A percentile compares a stretch with the other conserved stretches of the same genome.
phyloP scores from a whole-genome alignment of 2,329 filamentous ascomycete genomes.

The Aspergillus brunneoviolaceus region DNA sequence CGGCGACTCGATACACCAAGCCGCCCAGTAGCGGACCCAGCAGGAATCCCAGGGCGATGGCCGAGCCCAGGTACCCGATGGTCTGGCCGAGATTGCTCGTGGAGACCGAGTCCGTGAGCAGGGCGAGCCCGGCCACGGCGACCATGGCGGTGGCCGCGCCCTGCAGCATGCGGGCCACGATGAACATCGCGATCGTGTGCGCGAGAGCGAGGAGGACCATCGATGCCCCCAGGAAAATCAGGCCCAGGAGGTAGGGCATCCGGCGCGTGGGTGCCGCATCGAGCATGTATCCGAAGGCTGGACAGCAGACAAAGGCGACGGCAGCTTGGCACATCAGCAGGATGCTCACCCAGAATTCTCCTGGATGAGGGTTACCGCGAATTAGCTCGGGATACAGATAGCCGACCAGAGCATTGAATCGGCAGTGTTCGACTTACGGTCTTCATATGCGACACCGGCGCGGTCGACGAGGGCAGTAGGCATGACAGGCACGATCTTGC shows the following conservation, averaged over 20 bases:
- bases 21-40: slow-evolving; percentile 61
- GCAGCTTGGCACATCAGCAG: slow-evolving; percentile 32
- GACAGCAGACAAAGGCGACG: slow-evolving; percentile 28
- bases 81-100: slow-evolving; percentile 59
- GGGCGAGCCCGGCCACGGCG: slow-evolving; percentile 59
- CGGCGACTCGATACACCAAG: slow-evolving; percentile 58
- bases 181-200: slow-evolving; percentile 48
- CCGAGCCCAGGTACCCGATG: slow-evolving; percentile 57
- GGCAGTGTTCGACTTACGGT: slow-evolving; percentile 16
- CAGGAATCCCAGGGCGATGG: slow-evolving; percentile 59
- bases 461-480: slow-evolving; percentile 28
- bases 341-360: slow-evolving; percentile 31
- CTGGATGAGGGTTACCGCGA: slow-evolving; percentile 9
- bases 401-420: no score
- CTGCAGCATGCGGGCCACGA: slow-evolving; percentile 56
- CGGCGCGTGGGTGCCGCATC: slow-evolving; percentile 46
- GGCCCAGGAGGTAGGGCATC: slow-evolving; percentile 58
- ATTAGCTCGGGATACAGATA: no score
- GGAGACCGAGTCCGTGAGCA: slow-evolving; percentile 60
- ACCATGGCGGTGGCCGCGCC: slow-evolving; percentile 59
- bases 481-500: slow-evolving; percentile 32
- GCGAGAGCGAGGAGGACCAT: slow-evolving; percentile 58
- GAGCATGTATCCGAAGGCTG: slow-evolving; percentile 30
- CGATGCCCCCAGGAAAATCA: slow-evolving; percentile 53
- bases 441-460: slow-evolving; percentile 24